Evolutionary conservation across 2,329 filamentous ascomycete genomes (phyloP).

Genomic region (Xylariaceae sp.): DNA sequence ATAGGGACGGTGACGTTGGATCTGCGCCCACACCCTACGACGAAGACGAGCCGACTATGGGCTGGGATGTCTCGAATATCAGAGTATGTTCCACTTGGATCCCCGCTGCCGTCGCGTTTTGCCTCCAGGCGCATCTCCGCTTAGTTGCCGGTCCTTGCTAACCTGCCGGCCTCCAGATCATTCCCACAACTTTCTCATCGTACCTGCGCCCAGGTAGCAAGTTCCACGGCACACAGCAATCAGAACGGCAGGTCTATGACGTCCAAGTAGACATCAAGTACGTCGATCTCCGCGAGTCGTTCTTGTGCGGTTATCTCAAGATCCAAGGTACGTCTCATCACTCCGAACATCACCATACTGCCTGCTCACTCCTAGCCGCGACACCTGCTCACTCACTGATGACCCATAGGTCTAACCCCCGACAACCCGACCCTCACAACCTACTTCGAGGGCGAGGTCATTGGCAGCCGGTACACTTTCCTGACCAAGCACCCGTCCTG

Average conservation of each 20-base stretch:
- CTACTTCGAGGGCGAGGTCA: conserved; percentile 97
- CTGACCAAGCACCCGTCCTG: conserved; percentile 82
- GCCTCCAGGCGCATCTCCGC: too few species aligned
- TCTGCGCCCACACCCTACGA: conserved; percentile 16
- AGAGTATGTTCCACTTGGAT: conserved; percentile 40
- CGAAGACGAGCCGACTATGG: conserved; percentile 37
- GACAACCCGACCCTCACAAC: conserved; percentile 97
- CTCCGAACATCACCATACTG: too few species aligned
- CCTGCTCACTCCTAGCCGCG: too few species aligned
- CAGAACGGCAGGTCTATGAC: conserved; percentile 87
- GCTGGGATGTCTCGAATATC: conserved; percentile 51
- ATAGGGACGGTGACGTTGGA: conserved; percentile 20
- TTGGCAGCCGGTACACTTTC: conserved; percentile 93
- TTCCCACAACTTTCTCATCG: conserved; percentile 77
- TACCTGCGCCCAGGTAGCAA: conserved; percentile 82
- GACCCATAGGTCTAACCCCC: conserved; percentile 71
- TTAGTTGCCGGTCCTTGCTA: too few species aligned
- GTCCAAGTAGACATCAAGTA: conserved; percentile 97
- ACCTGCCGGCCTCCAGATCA: conserved; percentile 46
- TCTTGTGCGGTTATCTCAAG: conserved; percentile 87
- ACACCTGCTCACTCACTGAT: conserved; percentile 3
- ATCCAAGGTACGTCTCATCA: conserved; percentile 70
- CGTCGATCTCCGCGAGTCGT: conserved; percentile 90
- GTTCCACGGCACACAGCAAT: conserved; percentile 88
- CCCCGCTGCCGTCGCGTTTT: too few species aligned